Conservation (phyloP, 441 rosid genomes). For the Brassica balearica region DNA sequence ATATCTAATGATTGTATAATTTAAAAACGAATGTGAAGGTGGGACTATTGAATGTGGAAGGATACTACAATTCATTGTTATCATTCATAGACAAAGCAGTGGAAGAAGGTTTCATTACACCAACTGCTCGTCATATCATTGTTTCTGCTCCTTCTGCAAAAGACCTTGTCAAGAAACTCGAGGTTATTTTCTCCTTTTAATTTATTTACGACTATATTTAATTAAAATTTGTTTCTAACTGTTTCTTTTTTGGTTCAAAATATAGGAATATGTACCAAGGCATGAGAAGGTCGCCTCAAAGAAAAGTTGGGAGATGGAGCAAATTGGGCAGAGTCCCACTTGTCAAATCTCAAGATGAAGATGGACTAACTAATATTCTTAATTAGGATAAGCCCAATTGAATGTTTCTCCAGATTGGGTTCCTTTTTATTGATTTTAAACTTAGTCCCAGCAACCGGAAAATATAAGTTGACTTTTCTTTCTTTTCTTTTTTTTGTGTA, state of each 20-base stretch:
- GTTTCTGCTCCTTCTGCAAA: constrained; percentile 77
- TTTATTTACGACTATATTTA: background rate
- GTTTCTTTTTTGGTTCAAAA: background rate
- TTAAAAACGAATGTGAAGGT: constrained; percentile 54
- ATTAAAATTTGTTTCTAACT: background rate
- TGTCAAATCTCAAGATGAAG: constrained; percentile 73
- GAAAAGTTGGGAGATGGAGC: constrained; percentile 83
- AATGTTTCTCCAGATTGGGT: constrained; percentile 36
- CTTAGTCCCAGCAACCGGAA: constrained; percentile 7
- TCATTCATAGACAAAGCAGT: constrained; percentile 94
- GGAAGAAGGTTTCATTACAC: constrained; percentile 88
- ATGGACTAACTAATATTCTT: constrained; percentile 28
- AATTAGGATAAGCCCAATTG: constrained; percentile 31
- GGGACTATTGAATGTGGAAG: constrained; percentile 93
- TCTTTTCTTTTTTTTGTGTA: constrained; percentile 26
- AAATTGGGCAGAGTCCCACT: constrained; percentile 50
- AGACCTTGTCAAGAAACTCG: constrained; percentile 83
- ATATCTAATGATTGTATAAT: background rate
- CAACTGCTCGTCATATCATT: constrained; percentile 86
- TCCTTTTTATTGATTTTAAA: constrained; percentile 30
- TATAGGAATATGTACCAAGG: constrained; percentile 78
- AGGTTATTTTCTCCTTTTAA: constrained; percentile 50
- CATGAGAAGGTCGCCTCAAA: constrained; percentile 84
- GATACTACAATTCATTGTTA: constrained; percentile 85
- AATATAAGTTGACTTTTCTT: constrained; percentile 11